Evolutionary conservation across 2,329 filamentous ascomycete genomes (phyloP).

Genomic region (Cladosporium sp.): DNA sequence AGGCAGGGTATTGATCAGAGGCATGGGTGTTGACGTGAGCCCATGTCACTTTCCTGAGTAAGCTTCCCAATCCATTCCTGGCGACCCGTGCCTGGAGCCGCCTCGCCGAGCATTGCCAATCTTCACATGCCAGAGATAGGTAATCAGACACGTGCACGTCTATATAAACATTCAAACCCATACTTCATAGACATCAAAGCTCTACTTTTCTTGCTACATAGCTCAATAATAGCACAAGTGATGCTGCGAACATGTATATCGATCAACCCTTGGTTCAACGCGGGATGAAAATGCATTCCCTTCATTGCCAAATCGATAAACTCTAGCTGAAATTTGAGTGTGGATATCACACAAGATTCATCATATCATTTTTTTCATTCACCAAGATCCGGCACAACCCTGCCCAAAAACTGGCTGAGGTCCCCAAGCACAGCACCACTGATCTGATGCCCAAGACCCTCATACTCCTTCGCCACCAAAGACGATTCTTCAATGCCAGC

Average conservation of each 20-base stretch:
- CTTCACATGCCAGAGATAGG: slow-evolving; percentile 6
- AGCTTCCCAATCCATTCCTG: slow-evolving; percentile 14
- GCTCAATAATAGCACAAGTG: neutral
- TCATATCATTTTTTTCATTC: neutral
- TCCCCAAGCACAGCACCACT: slow-evolving; percentile 47
- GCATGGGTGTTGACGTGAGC: slow-evolving; percentile 3
- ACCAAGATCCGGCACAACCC: slow-evolving; percentile 38
- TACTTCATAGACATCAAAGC: neutral
- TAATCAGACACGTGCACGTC: neutral
- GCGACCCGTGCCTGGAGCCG: slow-evolving; percentile 11
- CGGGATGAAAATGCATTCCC: neutral
- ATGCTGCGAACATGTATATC: neutral
- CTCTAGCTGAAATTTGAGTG: neutral
- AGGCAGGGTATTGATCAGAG: neutral
- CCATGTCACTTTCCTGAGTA: slow-evolving; percentile 4
- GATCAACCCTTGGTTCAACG: neutral
- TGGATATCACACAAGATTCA: slow-evolving; percentile 5
- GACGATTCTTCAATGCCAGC: slow-evolving; percentile 42
- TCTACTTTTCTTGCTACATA: neutral
- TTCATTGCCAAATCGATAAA: neutral
- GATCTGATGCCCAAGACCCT: slow-evolving; percentile 50
- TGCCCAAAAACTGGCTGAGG: slow-evolving; percentile 45
- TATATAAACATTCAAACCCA: neutral
- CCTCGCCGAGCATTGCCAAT: neutral
- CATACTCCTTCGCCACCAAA: slow-evolving; percentile 48